Evolutionary conservation across 2,329 filamentous ascomycete species (phyloP).

Genomic region (Ceratocystis albifundus): DNA sequence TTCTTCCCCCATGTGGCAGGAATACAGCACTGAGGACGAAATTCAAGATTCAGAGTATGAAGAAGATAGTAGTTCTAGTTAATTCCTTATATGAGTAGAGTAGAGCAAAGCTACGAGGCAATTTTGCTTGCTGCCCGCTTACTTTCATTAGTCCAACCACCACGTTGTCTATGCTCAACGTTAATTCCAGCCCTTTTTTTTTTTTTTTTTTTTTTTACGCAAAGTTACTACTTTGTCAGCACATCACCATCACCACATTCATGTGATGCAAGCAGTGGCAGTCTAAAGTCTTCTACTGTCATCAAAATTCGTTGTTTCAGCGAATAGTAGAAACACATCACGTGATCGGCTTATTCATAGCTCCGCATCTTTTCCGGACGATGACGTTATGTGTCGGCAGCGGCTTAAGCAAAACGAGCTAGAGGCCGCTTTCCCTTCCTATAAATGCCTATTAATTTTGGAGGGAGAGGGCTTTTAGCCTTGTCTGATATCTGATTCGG

Average conservation of each 20-base stretch:
- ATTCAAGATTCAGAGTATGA: slow-evolving; percentile 12
- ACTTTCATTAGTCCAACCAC: neutral
- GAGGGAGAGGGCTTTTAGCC: neutral
- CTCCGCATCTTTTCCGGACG: neutral
- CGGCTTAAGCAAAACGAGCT: neutral
- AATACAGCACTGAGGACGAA: neutral
- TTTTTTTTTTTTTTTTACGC: too few species aligned
- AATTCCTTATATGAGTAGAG: neutral
- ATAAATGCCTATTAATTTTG: neutral
- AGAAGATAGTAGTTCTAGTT: neutral
- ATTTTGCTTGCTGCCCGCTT: neutral
- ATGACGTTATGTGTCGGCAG: slow-evolving; percentile 2
- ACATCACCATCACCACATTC: too few species aligned
- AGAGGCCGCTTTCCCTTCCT: neutral
- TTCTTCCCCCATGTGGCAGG: neutral
- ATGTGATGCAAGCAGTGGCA: neutral
- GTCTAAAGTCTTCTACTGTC: too few species aligned
- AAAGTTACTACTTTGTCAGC: too few species aligned
- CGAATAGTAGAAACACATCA: neutral
- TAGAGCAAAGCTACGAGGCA: neutral
- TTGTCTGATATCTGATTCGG: neutral
- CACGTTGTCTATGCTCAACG: too few species aligned
- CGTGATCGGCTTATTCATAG: neutral
- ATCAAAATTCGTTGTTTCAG: too few species aligned
- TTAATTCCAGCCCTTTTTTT: too few species aligned